Conservation (phyloP, 352 stramenopile genomes). For the Stramenopiles sp. region DNA sequence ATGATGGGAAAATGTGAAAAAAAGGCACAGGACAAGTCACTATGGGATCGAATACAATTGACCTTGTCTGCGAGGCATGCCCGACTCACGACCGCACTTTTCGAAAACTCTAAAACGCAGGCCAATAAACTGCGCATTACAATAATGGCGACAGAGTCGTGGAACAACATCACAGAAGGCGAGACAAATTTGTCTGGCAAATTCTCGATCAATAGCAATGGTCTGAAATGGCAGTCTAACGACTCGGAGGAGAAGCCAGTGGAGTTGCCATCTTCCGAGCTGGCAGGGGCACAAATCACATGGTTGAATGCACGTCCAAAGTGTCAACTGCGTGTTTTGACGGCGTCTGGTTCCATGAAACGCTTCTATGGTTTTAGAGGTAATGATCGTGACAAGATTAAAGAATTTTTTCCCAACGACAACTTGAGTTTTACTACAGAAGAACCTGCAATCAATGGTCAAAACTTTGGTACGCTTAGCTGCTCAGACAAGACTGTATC, state of each 20-base stretch:
- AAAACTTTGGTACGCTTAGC: neutral
- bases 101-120: no score
- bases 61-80: no score
- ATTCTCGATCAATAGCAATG: neutral
- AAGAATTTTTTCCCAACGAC: neutral
- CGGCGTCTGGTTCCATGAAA: neutral
- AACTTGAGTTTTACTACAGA: neutral
- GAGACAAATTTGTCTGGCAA: neutral
- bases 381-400: neutral
- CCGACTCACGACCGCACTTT: no score
- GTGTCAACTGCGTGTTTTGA: neutral
- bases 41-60: no score
- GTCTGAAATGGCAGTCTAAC: neutral
- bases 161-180: neutral
- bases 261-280: neutral
- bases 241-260: neutral
- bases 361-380: neutral
- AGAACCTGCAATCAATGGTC: neutral
- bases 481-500: neutral
- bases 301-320: neutral
- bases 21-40: no score
- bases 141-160: neutral
- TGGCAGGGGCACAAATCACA: neutral
- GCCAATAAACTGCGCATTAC: no score
- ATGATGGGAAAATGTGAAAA: no score